Percentiles rank a stretch among this genome's conserved stretches.
Evolutionary conservation across 1,284 basidiomycete species (phyloP).

Genomic region (Ustilago bromivora): DNA sequence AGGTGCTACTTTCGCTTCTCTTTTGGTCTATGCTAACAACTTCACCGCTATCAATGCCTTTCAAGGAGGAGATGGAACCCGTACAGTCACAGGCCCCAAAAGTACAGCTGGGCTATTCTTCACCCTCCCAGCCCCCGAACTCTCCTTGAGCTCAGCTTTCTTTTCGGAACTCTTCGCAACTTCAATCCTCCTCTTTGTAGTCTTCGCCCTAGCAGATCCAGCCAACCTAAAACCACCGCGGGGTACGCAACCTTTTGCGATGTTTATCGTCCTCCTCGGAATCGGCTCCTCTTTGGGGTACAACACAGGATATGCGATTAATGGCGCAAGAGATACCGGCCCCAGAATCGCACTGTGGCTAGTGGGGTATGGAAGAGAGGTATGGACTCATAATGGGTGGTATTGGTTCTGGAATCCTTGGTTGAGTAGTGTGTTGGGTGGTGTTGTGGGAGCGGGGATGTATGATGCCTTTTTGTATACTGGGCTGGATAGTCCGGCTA

Average conservation of each 20-base stretch:
- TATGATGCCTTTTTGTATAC: conserved; percentile 70
- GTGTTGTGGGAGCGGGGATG: conserved; percentile 63
- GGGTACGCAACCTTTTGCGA: conserved; percentile 74
- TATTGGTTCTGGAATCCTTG: conserved; percentile 82
- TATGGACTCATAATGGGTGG: conserved; percentile 73
- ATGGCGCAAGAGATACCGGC: conserved; percentile 77
- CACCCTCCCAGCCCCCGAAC: conserved; percentile 73
- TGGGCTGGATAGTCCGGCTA: conserved; percentile 67
- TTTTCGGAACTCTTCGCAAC: conserved; percentile 58
- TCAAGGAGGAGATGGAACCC: conserved; percentile 76
- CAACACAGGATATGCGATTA: conserved; percentile 77
- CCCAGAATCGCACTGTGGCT: conserved; percentile 76
- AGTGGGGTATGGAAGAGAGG: conserved; percentile 75
- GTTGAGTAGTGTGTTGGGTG: conserved; percentile 63
- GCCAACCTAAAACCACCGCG: conserved; percentile 73
- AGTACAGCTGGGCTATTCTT: conserved; percentile 79
- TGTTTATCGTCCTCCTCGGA: conserved; percentile 75
- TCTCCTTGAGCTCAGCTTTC: conserved; percentile 42
- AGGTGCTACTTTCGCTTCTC: conserved; percentile 78
- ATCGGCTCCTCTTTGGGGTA: conserved; percentile 75
- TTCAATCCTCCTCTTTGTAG: conserved; percentile 54
- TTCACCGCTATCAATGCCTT: conserved; percentile 79
- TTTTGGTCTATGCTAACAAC: conserved; percentile 81
- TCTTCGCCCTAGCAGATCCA: conserved; percentile 46
- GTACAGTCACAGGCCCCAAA: conserved; percentile 73